phyloP scores from a whole-genome alignment of 331 rosid species.

The Stylosanthes scabra region DNA sequence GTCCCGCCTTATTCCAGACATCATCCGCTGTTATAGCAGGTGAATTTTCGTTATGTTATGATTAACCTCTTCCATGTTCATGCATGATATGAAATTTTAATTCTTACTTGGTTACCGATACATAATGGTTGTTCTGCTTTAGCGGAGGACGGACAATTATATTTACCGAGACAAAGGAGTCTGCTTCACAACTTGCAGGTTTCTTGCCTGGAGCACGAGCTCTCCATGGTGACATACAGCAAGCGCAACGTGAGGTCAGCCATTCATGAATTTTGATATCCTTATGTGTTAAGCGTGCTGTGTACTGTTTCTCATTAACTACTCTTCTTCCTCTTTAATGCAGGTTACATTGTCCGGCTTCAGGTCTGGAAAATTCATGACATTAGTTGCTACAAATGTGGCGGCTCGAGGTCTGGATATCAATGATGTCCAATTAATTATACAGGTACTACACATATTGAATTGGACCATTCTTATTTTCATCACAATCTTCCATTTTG shows the following conservation, averaged over 20 bases:
- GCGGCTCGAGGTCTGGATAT: constrained; percentile 98
- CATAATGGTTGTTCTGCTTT: constrained; percentile 39
- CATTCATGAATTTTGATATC: constrained; percentile 11
- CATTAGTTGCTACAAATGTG: constrained; percentile 91
- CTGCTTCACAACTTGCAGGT: constrained; percentile 81
- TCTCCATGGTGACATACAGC: constrained; percentile 92
- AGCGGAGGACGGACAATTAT: constrained; percentile 94
- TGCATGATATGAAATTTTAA: background rate
- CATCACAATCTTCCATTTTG: constrained; percentile 30
- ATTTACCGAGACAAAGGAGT: constrained; percentile 87
- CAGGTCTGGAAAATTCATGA: constrained; percentile 83
- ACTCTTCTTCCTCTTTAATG: constrained; percentile 26
- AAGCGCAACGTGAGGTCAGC: constrained; percentile 78
- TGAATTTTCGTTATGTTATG: constrained; percentile 22
- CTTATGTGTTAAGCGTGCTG: background rate
- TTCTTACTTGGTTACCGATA: background rate
- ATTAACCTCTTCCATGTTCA: background rate
- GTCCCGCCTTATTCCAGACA: constrained; percentile 82
- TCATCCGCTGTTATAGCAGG: constrained; percentile 93
- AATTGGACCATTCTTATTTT: background rate
- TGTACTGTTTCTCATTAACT: background rate
- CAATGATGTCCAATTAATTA: constrained; percentile 85
- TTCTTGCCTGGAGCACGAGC: constrained; percentile 80
- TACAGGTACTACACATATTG: constrained; percentile 66
- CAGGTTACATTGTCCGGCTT: constrained; percentile 88